Percentiles rank a stretch among this genome's conserved stretches.
Conservation (phyloP, 1,284 basidiomycete species). For the Sporisorium graminicola region DNA sequence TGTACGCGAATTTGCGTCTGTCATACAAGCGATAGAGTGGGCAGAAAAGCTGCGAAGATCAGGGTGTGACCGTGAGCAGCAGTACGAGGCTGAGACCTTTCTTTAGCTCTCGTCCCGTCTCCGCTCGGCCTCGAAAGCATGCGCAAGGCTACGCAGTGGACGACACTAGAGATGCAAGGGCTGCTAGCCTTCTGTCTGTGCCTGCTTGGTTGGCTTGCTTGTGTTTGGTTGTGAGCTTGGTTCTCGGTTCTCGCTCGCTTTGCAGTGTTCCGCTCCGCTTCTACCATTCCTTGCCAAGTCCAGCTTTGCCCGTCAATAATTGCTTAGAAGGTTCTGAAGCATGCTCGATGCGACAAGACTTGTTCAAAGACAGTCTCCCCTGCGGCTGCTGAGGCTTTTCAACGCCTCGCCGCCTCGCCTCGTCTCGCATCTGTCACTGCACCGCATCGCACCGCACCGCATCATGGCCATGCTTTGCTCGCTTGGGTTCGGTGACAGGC, state of each 20-base stretch:
- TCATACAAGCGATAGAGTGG: background rate
- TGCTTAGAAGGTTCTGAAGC: constrained; percentile 15
- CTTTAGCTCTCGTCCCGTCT: background rate
- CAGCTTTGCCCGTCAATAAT: background rate
- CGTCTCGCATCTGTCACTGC: background rate
- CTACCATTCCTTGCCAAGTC: background rate
- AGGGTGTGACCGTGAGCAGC: background rate
- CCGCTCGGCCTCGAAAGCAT: background rate
- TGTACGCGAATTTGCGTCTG: constrained; percentile 5
- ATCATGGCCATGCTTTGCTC: background rate
- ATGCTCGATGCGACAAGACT: constrained; percentile 20
- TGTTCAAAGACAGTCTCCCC: constrained; percentile 18
- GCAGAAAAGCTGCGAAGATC: background rate
- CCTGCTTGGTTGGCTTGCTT: background rate
- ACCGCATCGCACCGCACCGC: background rate
- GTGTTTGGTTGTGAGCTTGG: constrained; percentile 9
- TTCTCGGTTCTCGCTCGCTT: constrained; percentile 1
- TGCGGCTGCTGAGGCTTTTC: background rate
- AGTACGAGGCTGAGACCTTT: background rate
- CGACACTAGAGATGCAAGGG: background rate
- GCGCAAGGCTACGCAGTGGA: background rate
- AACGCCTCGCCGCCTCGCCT: background rate
- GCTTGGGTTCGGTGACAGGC: constrained; percentile 13
- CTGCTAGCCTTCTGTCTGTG: background rate
- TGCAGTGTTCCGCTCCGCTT: background rate